Evolutionary conservation across 176 grass and related monocot genomes (phyloP), one percentile per base, ranked within the genome.

Genomic region (Miscanthus lutarioriparius): DNA sequence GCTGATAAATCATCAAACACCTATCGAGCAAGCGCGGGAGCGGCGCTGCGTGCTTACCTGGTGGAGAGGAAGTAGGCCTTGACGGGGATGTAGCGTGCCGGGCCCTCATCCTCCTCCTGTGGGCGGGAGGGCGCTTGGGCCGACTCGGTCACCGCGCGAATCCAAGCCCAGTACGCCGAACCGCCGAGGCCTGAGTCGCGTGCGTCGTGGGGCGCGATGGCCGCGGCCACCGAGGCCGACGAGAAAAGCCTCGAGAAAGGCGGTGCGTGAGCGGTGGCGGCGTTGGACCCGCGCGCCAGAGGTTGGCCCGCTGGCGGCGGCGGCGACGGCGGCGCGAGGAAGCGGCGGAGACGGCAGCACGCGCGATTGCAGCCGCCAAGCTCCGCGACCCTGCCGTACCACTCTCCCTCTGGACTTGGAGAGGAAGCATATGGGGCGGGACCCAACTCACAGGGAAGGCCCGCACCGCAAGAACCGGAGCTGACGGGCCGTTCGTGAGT

Each of bases 61-160:
- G 92, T 92, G 51, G 90, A 97, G 63, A 97, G 80, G 82, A 92
- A 94, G 73, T 90, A 97, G n/a, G 94, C 94, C 88, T 97, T 97
- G 81, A 97, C 92, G 72, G 94, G 92, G 56, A 97, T 92, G 89
- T 92, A 94, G 83, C 83, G 83, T 22, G 48, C 65, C 9, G 74
- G 67, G 43, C 91, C 88, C 23, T 94, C 87, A 2, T 92, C 89
- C 47, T 90, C 91, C 4, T 80, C 74, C 54, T 56, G 89, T 10
- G 70, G 80, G 0, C 69, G 80, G 6, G 80, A 2, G 12, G 69
- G 62, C 0, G 84, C 84, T 61, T 84, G 89, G 37, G 89, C 89
- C 9, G 84, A 27, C 89, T 88, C 90, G 2, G 78, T 68, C 38
- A 82, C 90, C 61, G 86, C 82, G 38, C 78, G 67, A 54, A 88